Percentiles rank a stretch among this genome's conserved stretches.
Conservation (phyloP, 108 stramenopile genomes). For the Pseudonitzschia delicatissima region DNA sequence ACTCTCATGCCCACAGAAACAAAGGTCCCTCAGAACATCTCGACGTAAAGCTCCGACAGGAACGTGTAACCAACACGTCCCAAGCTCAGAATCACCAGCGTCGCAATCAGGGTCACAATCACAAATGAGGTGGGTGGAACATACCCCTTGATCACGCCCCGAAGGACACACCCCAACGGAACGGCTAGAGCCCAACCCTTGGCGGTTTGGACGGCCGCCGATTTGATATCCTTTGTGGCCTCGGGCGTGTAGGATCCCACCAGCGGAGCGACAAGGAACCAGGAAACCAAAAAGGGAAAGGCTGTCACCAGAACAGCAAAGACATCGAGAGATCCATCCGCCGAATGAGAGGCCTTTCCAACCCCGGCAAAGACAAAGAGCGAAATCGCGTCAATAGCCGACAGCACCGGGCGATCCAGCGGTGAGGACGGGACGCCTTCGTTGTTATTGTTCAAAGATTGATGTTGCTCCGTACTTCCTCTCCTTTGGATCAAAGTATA, state of each 20-base stretch:
- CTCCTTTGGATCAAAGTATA: too few species aligned
- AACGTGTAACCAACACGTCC: conserved; percentile 14
- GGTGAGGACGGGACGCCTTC: conserved; percentile 32
- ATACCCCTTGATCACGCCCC: conserved; percentile 65
- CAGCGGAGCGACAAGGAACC: conserved; percentile 49
- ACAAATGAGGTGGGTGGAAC: conserved; percentile 61
- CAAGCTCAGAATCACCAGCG: conserved; percentile 47
- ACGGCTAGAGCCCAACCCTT: conserved; percentile 62
- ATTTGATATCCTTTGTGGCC: conserved; percentile 19
- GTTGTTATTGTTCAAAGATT: too few species aligned
- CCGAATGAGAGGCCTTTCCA: conserved; percentile 59
- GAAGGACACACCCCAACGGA: conserved; percentile 52
- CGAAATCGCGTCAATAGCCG: conserved; percentile 40
- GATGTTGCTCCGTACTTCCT: too few species aligned
- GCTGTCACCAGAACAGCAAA: conserved; percentile 41
- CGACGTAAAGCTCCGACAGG: conserved; percentile 20
- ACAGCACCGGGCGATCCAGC: conserved; percentile 54
- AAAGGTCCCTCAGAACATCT: conserved; percentile 17
- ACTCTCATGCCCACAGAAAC: too few species aligned
- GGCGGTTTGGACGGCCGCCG: conserved; percentile 31
- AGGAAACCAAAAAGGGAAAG: conserved; percentile 47
- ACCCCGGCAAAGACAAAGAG: conserved; percentile 50
- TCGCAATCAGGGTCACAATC: conserved; percentile 64
- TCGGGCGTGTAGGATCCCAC: conserved; percentile 49
- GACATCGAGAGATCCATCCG: conserved; percentile 44